Evolutionary conservation across 1,139 yeast genomes (phyloP).

Genomic region (Hansenula anomala): DNA sequence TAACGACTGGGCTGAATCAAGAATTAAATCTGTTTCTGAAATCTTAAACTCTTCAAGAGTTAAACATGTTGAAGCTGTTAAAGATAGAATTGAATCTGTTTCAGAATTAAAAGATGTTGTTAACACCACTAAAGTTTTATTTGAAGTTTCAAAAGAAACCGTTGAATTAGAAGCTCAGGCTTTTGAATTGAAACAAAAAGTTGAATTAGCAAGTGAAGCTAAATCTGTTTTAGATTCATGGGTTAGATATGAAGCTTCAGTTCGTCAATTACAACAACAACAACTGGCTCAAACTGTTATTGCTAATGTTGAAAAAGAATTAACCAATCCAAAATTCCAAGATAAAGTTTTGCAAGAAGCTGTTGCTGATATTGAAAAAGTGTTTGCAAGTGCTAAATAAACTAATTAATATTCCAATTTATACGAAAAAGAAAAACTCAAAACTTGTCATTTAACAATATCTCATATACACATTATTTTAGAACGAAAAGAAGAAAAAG

Average conservation of each 20-base stretch:
- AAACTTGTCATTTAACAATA: too few species aligned
- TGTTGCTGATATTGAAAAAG: slow-evolving; percentile 84
- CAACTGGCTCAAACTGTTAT: slow-evolving; percentile 85
- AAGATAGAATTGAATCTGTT: slow-evolving; percentile 85
- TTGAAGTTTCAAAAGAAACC: slow-evolving; percentile 93
- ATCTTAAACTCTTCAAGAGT: slow-evolving; percentile 84
- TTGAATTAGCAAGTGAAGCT: slow-evolving; percentile 85
- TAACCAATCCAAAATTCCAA: slow-evolving; percentile 88
- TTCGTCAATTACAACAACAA: slow-evolving; percentile 94
- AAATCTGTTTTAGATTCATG: slow-evolving; percentile 95
- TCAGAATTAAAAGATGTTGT: slow-evolving; percentile 90
- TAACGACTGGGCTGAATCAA: slow-evolving; percentile 91
- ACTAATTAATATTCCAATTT: background rate
- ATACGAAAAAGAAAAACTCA: too few species aligned
- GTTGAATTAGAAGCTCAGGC: slow-evolving; percentile 92
- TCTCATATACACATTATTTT: too few species aligned
- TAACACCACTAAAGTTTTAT: slow-evolving; percentile 83
- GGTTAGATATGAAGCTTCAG: slow-evolving; percentile 97
- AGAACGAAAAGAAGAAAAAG: too few species aligned
- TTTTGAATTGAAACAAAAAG: slow-evolving; percentile 87
- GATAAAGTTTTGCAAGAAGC: slow-evolving; percentile 88
- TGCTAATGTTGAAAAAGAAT: slow-evolving; percentile 82
- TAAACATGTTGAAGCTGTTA: slow-evolving; percentile 88
- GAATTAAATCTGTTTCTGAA: slow-evolving; percentile 77
- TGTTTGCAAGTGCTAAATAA: slow-evolving; percentile 42